Evolutionary conservation across 371 early-diverging fungal species (phyloP), one percentile per base, ranked within the genome.

Genomic region (Blyttiomyces sp.): DNA sequence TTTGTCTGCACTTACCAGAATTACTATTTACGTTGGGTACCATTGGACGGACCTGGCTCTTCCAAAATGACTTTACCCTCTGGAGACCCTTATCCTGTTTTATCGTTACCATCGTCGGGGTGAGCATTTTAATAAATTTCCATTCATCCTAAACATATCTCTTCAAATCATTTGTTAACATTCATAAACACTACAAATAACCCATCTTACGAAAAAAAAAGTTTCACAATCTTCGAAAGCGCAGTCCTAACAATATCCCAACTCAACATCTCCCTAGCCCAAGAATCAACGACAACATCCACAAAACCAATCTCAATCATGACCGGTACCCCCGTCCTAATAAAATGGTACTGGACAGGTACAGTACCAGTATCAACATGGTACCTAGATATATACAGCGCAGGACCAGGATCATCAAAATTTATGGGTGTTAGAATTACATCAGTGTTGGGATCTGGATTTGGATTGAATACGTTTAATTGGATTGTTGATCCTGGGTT

Each of bases 191-290:
- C n/a, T n/a, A n/a, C n/a, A n/a, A n/a, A n/a, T n/a, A n/a, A n/a
- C n/a, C n/a, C n/a, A n/a, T n/a, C n/a, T n/a, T n/a, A n/a, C n/a
- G n/a, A n/a, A n/a, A n/a, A n/a, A n/a, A 28, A 1, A 43, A 61
- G 63, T 19, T 62, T 62, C 36, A 62, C 56, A 6, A 23, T 62
- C 5, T 62, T 55, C 33, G 36, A 43, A 23, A 45, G 42, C 46
- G 19, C 26, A 46, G 56, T 49, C 48, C 49, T 49, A 13, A 24
- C 56, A 11, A 45, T 42, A 23, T 17, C 1, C 48, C 30, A 16
- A 13, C 13, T 57, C 19, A 57, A 57, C 33, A 33, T 57, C 30
- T 48, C 57, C 16, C n/a, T 31, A 1, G 21, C 45, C 44, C 7
- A 0, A 2, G 34, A 26, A 45, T 6, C 57, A 21, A 26, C 45